Evolutionary conservation across 225 moss, liverwort and hornwort species (phyloP).

Genomic region (Climacium dendroides): DNA sequence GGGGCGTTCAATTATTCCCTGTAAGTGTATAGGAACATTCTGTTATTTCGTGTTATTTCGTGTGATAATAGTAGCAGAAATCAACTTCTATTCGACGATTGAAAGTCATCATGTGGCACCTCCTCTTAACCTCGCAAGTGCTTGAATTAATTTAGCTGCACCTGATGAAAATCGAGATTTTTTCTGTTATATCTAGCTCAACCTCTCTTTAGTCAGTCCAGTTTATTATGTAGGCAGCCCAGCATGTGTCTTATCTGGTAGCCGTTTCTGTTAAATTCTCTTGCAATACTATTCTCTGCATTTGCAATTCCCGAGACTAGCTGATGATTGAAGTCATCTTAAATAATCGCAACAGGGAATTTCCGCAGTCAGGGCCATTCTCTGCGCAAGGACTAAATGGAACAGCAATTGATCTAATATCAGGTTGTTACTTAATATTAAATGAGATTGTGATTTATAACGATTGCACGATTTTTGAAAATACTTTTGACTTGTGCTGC

Average conservation of each 20-base stretch:
- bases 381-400: background rate
- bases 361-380: background rate
- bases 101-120: background rate
- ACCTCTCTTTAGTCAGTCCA: background rate
- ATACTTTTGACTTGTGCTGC: background rate
- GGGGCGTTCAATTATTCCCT: constrained; percentile 16
- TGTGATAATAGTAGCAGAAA: background rate
- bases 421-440: background rate
- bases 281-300: background rate
- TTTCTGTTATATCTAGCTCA: background rate
- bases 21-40: background rate
- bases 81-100: background rate
- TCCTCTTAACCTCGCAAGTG: background rate
- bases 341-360: background rate
- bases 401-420: background rate
- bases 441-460: background rate
- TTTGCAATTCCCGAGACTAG: background rate
- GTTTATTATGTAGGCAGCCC: background rate
- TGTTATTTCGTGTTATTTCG: background rate
- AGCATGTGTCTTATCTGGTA: background rate
- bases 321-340: background rate
- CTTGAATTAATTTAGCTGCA: background rate
- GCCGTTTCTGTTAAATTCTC: background rate
- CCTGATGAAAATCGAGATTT: background rate
- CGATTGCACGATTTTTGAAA: background rate